Percentiles rank a stretch among this genome's conserved stretches.
Evolutionary conservation across 2,329 filamentous ascomycete species (phyloP).

Genomic region (Aspergillus sp.): DNA sequence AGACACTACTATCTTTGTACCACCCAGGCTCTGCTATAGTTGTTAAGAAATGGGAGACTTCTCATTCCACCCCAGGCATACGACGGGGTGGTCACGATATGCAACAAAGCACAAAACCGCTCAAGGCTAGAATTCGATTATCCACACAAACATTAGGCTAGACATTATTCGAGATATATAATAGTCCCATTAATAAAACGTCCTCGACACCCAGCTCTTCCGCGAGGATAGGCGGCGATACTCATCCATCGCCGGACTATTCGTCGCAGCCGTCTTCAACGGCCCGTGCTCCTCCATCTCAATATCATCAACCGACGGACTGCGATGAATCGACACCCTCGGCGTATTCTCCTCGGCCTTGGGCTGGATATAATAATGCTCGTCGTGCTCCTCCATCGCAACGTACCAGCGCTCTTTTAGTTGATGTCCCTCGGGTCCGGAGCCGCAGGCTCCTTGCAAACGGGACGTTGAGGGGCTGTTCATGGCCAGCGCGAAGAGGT

Average conservation of each 20-base stretch:
- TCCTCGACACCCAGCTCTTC: constrained; percentile 31
- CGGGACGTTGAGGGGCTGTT: constrained; percentile 62
- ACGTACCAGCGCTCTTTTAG: constrained; percentile 53
- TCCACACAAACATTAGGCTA: neutral
- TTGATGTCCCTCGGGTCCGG: constrained; percentile 57
- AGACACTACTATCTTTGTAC: too few species aligned
- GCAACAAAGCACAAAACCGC: too few species aligned
- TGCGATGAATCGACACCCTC: neutral
- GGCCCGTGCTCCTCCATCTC: constrained; percentile 21
- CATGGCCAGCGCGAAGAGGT: constrained; percentile 72
- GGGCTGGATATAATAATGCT: constrained; percentile 57
- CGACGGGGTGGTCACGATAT: too few species aligned
- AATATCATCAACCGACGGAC: constrained; percentile 24
- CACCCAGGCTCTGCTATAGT: too few species aligned
- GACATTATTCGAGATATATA: neutral
- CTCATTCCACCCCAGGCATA: too few species aligned
- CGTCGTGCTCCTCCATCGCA: constrained; percentile 51
- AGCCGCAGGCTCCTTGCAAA: constrained; percentile 61
- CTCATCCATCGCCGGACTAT: constrained; percentile 41
- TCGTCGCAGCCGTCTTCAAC: constrained; percentile 31
- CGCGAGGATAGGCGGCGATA: constrained; percentile 37
- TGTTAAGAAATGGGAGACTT: too few species aligned
- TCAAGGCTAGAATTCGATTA: neutral
- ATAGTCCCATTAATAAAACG: constrained; percentile 23
- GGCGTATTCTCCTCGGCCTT: constrained; percentile 31